These are phyloP conservation scores for Alternaria novae-zelandiae DNA, from an alignment of 2,329 filamentous ascomycete species.

Conservation along the genomic window DNA sequence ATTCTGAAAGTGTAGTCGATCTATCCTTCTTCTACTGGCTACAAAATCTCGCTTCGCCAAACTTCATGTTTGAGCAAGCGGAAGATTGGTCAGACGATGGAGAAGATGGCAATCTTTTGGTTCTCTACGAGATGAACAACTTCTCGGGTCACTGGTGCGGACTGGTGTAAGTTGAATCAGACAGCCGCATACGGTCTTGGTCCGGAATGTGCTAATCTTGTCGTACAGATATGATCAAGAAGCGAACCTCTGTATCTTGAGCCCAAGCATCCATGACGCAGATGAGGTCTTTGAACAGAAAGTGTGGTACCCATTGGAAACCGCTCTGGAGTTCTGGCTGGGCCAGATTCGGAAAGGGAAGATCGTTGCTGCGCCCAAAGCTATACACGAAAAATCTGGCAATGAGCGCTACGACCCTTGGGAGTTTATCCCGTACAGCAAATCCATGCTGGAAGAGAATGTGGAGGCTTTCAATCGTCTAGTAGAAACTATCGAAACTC, in stretches of 20 bases:
- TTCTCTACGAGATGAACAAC: background rate
- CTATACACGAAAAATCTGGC: background rate
- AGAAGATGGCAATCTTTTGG: background rate
- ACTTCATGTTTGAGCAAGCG: slow-evolving; percentile 2
- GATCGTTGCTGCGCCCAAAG: slow-evolving; percentile 6
- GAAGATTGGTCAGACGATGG: background rate
- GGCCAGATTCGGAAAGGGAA: slow-evolving; percentile 16
- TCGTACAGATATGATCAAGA: slow-evolving; percentile 16
- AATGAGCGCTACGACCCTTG: slow-evolving; percentile 12
- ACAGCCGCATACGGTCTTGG: background rate
- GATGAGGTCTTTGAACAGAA: slow-evolving; percentile 6
- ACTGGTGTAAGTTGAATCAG: background rate
- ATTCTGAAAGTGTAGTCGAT: background rate
- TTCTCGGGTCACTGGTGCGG: background rate
- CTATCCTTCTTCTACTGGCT: slow-evolving; percentile 4
- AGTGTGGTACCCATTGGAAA: slow-evolving; percentile 18
- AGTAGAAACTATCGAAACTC: slow-evolving; percentile 12
- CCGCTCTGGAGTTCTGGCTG: slow-evolving; percentile 13
- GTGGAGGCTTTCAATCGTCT: slow-evolving; percentile 17
- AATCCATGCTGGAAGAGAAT: slow-evolving; percentile 12
- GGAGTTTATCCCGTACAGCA: slow-evolving; percentile 12
- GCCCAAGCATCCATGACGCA: background rate
- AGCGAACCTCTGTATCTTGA: slow-evolving; percentile 5
- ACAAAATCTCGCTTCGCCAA: background rate
- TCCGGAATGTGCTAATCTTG: background rate